Base-by-base conservation (phyloP, 2,329 filamentous ascomycete genomes). In the Botrytis aclada region DNA sequence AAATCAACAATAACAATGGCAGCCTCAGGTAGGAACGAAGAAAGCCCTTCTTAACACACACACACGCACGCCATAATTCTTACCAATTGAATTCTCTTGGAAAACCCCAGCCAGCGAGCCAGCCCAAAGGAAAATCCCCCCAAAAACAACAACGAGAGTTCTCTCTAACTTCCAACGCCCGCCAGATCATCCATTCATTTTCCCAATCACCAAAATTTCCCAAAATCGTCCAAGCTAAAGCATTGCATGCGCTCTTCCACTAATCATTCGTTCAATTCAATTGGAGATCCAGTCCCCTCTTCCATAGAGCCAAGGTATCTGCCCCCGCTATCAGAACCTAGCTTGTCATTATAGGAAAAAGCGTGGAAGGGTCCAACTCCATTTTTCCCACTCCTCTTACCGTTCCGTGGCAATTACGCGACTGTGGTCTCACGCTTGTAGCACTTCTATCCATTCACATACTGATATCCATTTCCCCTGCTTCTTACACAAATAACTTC, bases 301-400 rank as follows among this genome's bases (percentile, higher is more conserved):
- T 43, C 34, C n/a, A 69, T 22, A 56, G 34, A 69, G 22, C 9
- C 47, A 41, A 29, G 18, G 43, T 37, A 43, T 69, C 65, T 29
- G n/a, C n/a, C 65, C 65, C 65, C 65, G 65, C 65, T 69, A 56
- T 67, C 65, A 54, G 47, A 25, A 67, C 37, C 51, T 32, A 56
- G 47, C 51, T 69, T 69, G 47, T 51, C 51, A n/a, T 69, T 69
- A 10, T 67, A 67, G 64, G 45, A 39, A 67, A 56, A 56, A 67
- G 65, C 34, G 65, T 67, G 65, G 65, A 67, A 67, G 65, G 47
- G 65, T 56, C 32, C 65, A 56, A 67, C 47, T 56, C 65, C 47
- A 67, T 69, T 41, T 69, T 56, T 56, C 37, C 34, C 34, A 69
- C 65, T 69, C 65, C 47, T 69, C 65, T 69, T 56, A 69, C 65